Evolutionary conservation across 129 eudicot species (phyloP).

Genomic region (Calendula officinalis): DNA sequence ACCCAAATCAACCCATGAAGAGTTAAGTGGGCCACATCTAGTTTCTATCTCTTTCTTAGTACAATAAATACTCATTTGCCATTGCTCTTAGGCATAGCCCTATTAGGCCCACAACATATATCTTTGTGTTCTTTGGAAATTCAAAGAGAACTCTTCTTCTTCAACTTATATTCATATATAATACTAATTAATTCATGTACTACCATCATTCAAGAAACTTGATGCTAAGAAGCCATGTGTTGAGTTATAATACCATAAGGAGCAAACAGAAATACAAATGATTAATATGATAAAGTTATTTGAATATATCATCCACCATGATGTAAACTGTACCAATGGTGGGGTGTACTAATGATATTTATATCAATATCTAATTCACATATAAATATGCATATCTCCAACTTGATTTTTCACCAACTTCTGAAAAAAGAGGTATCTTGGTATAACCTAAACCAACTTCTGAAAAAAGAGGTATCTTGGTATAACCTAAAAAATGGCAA

Average conservation of each 20-base stretch:
- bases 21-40: background rate
- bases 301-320: slow-evolving; percentile 28
- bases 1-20: background rate
- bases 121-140: background rate
- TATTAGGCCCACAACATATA: slow-evolving; percentile 5
- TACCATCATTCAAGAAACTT: too few species aligned
- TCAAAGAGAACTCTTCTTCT: background rate
- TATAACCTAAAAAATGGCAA: slow-evolving; percentile 38
- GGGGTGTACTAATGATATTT: slow-evolving; percentile 41
- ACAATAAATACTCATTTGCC: slow-evolving; percentile 1
- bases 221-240: slow-evolving; percentile 18
- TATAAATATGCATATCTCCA: slow-evolving; percentile 21
- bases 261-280: slow-evolving; percentile 15
- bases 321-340: slow-evolving; percentile 44
- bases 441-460: slow-evolving; percentile 18
- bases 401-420: slow-evolving; percentile 22
- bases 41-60: background rate
- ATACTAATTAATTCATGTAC: too few species aligned
- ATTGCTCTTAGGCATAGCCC: background rate
- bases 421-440: slow-evolving; percentile 29
- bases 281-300: slow-evolving; percentile 30
- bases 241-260: slow-evolving; percentile 25
- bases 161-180: background rate
- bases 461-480: slow-evolving; percentile 23
- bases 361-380: background rate